These are phyloP conservation scores for Phytophthora foliorum DNA, from an alignment of 352 stramenopile species.

Conservation along the genomic window DNA sequence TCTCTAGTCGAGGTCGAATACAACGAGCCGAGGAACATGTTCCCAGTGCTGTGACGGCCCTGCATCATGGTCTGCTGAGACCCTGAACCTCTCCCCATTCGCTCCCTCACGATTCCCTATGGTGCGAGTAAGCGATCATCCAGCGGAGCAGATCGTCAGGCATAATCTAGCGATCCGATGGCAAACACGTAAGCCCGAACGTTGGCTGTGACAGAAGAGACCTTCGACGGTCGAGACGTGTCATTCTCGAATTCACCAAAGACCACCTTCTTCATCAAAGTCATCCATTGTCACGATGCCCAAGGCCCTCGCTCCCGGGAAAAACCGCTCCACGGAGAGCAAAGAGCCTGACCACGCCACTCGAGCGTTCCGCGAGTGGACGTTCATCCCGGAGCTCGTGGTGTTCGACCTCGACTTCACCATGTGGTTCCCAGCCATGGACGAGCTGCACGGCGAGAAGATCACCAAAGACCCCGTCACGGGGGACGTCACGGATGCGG, in stretches of 20 bases:
- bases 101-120: no score
- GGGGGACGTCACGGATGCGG: slow-evolving; percentile 69
- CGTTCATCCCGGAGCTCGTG: slow-evolving; percentile 59
- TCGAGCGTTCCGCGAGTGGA: slow-evolving; percentile 44
- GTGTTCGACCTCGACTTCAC: slow-evolving; percentile 80
- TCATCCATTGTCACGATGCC: slow-evolving; percentile 6
- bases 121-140: no score
- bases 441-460: slow-evolving; percentile 76
- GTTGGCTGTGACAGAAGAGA: not conserved
- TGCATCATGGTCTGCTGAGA: no score
- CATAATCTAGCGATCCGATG: not conserved
- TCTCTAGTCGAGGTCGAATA: slow-evolving; percentile 84
- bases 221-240: not conserved
- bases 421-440: slow-evolving; percentile 87
- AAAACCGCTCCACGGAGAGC: slow-evolving; percentile 30
- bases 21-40: slow-evolving; percentile 66
- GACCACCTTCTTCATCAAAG: not conserved
- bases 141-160: not conserved
- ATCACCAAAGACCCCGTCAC: slow-evolving; percentile 67
- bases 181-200: slow-evolving; percentile 1
- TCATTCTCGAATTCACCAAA: not conserved
- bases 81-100: no score
- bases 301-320: slow-evolving; percentile 22
- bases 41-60: slow-evolving; percentile 39
- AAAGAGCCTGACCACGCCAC: slow-evolving; percentile 16